Evolutionary conservation across 2,329 filamentous ascomycete genomes (phyloP).

Genomic region (Trichoderma sp.): DNA sequence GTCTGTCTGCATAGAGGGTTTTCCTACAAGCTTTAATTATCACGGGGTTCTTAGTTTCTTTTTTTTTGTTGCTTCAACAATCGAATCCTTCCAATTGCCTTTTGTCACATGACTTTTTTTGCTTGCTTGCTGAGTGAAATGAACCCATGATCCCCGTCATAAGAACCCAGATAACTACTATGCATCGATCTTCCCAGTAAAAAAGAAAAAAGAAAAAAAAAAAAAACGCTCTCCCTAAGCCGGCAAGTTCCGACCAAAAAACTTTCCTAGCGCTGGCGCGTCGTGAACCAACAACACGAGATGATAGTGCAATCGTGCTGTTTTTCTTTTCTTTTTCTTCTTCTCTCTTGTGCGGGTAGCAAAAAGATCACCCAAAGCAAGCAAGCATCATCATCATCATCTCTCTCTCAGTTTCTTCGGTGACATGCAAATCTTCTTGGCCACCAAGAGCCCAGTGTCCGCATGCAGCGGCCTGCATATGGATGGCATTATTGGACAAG

Average conservation of each 20-base stretch:
- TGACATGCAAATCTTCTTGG: not conserved
- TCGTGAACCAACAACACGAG: not conserved
- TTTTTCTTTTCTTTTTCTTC: not conserved
- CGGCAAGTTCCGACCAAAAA: slow-evolving; percentile 12
- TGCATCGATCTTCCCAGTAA: not conserved
- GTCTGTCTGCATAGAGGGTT: not conserved
- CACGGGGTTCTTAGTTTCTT: not conserved
- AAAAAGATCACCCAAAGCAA: not conserved
- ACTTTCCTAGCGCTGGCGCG: slow-evolving; percentile 10
- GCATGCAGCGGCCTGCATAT: not conserved
- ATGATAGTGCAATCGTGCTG: not conserved
- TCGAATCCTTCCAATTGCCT: not conserved
- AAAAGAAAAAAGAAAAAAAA: not conserved
- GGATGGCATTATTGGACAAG: not conserved
- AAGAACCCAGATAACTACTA: not conserved
- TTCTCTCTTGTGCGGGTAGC: not conserved
- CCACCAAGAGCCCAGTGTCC: not conserved
- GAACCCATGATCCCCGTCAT: too few species aligned
- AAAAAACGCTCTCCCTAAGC: not conserved
- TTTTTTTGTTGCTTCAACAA: not conserved
- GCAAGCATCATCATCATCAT: not conserved
- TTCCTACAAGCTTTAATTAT: not conserved
- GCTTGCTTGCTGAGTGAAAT: too few species aligned
- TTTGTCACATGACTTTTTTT: not conserved
- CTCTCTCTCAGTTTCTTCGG: not conserved